Percentiles rank a stretch among this genome's conserved stretches.
Conservation (phyloP, 2,329 filamentous ascomycete genomes). For the Hypomyces perniciosus region DNA sequence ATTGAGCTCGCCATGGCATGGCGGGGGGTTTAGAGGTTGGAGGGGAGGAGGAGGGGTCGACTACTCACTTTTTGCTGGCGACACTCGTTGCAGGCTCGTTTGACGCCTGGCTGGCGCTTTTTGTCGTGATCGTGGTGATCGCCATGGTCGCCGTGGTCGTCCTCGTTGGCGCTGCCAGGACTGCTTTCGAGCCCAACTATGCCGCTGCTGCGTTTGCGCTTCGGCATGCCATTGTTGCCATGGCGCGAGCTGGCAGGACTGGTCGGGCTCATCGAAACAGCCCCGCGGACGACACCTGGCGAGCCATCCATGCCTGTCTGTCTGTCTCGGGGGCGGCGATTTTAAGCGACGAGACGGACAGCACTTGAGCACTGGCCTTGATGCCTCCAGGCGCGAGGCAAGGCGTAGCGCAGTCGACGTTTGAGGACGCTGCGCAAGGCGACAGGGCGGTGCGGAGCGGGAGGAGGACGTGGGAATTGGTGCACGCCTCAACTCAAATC, state of each 20-base stretch:
- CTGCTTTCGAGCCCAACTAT: slow-evolving; percentile 52
- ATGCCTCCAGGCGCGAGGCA: background rate
- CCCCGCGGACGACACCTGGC: slow-evolving; percentile 39
- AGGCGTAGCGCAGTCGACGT: background rate
- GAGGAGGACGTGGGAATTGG: too few relatives aligned
- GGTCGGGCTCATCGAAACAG: slow-evolving; percentile 47
- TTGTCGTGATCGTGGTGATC: slow-evolving; percentile 50
- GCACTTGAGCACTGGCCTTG: slow-evolving; percentile 10
- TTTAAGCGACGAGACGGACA: slow-evolving; percentile 15
- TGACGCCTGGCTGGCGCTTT: slow-evolving; percentile 62
- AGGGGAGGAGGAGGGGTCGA: slow-evolving; percentile 19
- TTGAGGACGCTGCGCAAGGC: too few relatives aligned
- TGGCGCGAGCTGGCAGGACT: slow-evolving; percentile 50
- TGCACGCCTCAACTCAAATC: background rate
- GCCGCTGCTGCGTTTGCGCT: slow-evolving; percentile 54
- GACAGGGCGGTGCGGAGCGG: background rate
- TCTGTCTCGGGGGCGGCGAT: background rate
- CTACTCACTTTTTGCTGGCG: slow-evolving; percentile 71
- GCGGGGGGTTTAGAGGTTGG: background rate
- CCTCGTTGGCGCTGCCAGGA: slow-evolving; percentile 46
- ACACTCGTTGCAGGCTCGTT: slow-evolving; percentile 80
- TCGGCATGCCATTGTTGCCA: slow-evolving; percentile 39
- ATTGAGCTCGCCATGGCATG: background rate
- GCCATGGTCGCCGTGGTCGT: slow-evolving; percentile 47
- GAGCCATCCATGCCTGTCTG: slow-evolving; percentile 41